Base-by-base conservation (phyloP, 208 protist genomes). In the Wallacemonas collosoma region DNA sequence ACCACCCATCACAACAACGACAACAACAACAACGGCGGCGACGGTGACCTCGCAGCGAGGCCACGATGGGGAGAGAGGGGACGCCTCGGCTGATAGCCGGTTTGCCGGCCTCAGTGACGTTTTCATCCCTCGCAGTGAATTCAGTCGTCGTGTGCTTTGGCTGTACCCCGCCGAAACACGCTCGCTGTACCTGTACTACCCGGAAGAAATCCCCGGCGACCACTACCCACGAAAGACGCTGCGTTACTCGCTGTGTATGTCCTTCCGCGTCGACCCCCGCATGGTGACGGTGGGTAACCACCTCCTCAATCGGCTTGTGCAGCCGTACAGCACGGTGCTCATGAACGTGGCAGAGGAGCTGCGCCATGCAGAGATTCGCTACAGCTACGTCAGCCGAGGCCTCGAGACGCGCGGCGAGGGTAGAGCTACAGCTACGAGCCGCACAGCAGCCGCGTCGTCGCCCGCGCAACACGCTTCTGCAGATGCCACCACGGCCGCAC, bases 211-310 rank as follows among this genome's bases (percentile, higher is more conserved):
- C 53, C 75, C 89, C 0, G 91, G 91, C 5, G 73, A 88, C 56
- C 89, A 91, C 61, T 96, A 96, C 69, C 79, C 85, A 64, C 82
- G 91, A 38, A 91, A 96, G 61, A 93, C 88, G 39, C 77, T 96
- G 71, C 89, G 89, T 41, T 94, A 93, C 75, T 87, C 89, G 8
- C 69, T 96, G 41, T 93, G 91, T 72, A 83, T 96, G 60, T 81
- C 86, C 55, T 93, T 94, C 68, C 65, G 71, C 50, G 79, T 93
- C 8, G 79, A 89, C 70, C 38, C 77, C 57, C 76, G 55, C 39
- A 73, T 85, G 65, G 82, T 88, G 54, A 88, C 91, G 36, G 74
- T 86, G 2, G 85, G 80, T 9, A 76, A 80, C 36, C 67, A 70
- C n/a, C 76, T 88, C 12, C 68, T 86, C 55, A 83, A 82, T 35